Percentiles rank a stretch among this genome's conserved stretches.
Conservation (phyloP, 108 stramenopile species). For the Chaetoceros muelleri region DNA sequence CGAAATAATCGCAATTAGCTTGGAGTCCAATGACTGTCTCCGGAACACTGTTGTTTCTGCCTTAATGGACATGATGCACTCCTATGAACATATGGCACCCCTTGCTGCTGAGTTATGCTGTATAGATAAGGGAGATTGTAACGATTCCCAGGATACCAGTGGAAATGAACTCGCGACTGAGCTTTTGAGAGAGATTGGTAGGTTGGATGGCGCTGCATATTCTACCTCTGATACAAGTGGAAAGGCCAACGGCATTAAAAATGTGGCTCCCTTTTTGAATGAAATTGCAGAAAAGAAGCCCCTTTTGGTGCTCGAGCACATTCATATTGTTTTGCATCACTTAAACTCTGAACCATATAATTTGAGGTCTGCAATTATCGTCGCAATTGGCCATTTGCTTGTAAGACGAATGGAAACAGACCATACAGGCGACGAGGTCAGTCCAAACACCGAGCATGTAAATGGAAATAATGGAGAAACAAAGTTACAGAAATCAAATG, state of each 20-base stretch:
- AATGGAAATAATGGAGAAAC: conserved; percentile 4
- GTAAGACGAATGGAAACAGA: conserved; percentile 8
- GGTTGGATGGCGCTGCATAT: conserved; percentile 37
- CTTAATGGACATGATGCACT: conserved; percentile 77
- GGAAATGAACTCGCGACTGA: conserved; percentile 46
- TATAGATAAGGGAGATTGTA: conserved; percentile 19
- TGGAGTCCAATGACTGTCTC: conserved; percentile 33
- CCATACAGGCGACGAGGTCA: too few species aligned
- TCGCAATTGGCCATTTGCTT: conserved; percentile 56
- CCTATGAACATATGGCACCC: conserved; percentile 73
- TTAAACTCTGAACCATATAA: conserved; percentile 65
- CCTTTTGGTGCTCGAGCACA: conserved; percentile 44
- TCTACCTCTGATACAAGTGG: conserved; percentile 24
- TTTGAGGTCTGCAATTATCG: conserved; percentile 67
- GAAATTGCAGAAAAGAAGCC: conserved; percentile 52
- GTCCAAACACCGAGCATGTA: too few species aligned
- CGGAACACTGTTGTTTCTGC: conserved; percentile 63
- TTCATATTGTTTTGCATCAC: conserved; percentile 58
- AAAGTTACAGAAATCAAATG: conserved; percentile 16
- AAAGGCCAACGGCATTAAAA: conserved; percentile 69
- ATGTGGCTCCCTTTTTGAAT: conserved; percentile 67
- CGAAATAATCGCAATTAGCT: conserved; percentile 49
- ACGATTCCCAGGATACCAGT: conserved; percentile 7
- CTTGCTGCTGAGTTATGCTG: conserved; percentile 63
- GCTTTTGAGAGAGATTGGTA: conserved; percentile 60